Conservation (phyloP, 2,329 filamentous ascomycete species). For the Colletotrichum sp. region DNA sequence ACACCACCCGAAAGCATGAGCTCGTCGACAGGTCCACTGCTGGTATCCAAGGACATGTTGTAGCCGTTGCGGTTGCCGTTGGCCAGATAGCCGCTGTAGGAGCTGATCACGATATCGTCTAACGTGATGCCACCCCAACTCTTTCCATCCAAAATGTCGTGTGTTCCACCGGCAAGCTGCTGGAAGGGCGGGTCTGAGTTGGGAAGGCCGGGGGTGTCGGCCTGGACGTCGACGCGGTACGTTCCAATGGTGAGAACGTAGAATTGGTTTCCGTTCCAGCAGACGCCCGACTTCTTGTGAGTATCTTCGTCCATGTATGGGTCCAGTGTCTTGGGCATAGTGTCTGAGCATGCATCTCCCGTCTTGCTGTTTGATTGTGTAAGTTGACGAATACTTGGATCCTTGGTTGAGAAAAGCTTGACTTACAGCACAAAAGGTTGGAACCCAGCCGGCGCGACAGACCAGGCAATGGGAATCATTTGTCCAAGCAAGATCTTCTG, state of each 20-base stretch:
- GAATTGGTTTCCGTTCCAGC: slow-evolving; percentile 6
- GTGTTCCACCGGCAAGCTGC: not conserved
- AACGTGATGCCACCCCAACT: not conserved
- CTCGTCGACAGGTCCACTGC: not conserved
- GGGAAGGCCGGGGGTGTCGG: not conserved
- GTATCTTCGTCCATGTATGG: slow-evolving; percentile 2
- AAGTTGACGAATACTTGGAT: not conserved
- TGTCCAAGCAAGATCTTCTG: not conserved
- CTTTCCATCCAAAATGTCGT: slow-evolving; percentile 4
- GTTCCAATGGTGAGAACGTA: not conserved
- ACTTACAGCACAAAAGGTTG: not conserved
- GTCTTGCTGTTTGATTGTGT: not conserved
- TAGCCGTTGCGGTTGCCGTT: slow-evolving; percentile 7
- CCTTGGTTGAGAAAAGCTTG: not conserved
- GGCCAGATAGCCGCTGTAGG: not conserved
- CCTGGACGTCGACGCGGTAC: not conserved
- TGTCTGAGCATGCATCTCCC: not conserved
- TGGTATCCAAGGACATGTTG: not conserved
- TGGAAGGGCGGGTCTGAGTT: not conserved
- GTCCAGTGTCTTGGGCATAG: not conserved
- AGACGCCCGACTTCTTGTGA: not conserved
- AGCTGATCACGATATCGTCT: slow-evolving; percentile 7
- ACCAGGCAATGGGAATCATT: slow-evolving; percentile 7
- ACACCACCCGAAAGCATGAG: not conserved
- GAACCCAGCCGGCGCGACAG: not conserved